Evolutionary conservation across 495 filamentous ascomycete species (phyloP).

Genomic region (Polyplosphaeria fusca): DNA sequence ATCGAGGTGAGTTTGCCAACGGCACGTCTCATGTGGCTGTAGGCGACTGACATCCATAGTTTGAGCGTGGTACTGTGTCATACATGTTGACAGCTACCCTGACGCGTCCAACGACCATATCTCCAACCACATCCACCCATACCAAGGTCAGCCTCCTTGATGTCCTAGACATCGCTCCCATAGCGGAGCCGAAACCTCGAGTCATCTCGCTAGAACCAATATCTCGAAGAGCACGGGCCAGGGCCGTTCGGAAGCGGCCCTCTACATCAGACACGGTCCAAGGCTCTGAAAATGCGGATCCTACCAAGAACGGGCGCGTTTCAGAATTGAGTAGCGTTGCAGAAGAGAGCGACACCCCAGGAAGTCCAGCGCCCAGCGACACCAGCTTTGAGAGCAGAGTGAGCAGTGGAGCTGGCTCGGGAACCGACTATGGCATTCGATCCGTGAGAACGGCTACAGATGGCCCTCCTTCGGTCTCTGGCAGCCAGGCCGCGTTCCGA

Average conservation of each 20-base stretch:
- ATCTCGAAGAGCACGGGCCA: slow-evolving; percentile 53
- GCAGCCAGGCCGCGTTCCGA: slow-evolving; percentile 9
- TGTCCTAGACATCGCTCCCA: slow-evolving; percentile 56
- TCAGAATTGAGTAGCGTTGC: slow-evolving; percentile 29
- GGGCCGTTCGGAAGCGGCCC: slow-evolving; percentile 29
- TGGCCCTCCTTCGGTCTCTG: neutral
- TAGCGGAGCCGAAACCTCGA: slow-evolving; percentile 58
- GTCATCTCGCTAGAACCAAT: slow-evolving; percentile 79
- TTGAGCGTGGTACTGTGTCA: slow-evolving; percentile 88
- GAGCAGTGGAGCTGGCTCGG: slow-evolving; percentile 49
- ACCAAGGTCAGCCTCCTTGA: slow-evolving; percentile 76
- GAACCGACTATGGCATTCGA: slow-evolving; percentile 45
- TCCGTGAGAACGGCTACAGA: slow-evolving; percentile 20
- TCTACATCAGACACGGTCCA: slow-evolving; percentile 3
- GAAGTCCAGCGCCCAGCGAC: slow-evolving; percentile 58
- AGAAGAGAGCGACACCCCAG: slow-evolving; percentile 32
- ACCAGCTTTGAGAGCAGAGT: slow-evolving; percentile 60
- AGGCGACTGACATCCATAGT: slow-evolving; percentile 52
- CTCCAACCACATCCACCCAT: slow-evolving; percentile 73
- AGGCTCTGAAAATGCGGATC: slow-evolving; percentile 1
- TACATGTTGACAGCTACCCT: slow-evolving; percentile 87
- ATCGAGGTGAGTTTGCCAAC: slow-evolving; percentile 69
- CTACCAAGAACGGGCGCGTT: slow-evolving; percentile 23
- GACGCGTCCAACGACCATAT: slow-evolving; percentile 84
- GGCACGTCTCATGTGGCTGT: neutral